Evolutionary conservation across 495 filamentous ascomycete genomes (phyloP), one percentile per base, ranked within the genome.

Genomic region (Collariella sp.): DNA sequence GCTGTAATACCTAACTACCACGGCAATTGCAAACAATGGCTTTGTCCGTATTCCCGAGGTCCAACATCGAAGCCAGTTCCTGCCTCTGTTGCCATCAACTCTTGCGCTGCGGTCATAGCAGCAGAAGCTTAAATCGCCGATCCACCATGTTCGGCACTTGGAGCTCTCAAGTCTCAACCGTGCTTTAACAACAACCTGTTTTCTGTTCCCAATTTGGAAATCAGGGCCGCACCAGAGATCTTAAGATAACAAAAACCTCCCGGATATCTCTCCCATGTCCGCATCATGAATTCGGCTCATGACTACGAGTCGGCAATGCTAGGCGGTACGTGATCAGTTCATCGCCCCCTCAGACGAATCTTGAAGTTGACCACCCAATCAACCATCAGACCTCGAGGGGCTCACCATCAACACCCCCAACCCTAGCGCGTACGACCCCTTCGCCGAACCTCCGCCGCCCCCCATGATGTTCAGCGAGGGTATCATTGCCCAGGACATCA

Each of bases 401-500:
- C 55, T 60, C 33, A 53, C 51, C 49, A 61, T 64, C 60, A 55
- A 57, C 61, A 56, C 54, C 34, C 60, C 56, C 60, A 57, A 68
- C 62, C 39, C 45, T 2, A 16, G 52, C 16, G 35, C n/a, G 35
- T 36, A 39, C 20, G 33, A 45, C 22, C 2, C 26, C 33, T 40
- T 20, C 22, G 46, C 55, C 11, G 50, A 52, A 49, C 45, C 59
- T 1, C 62, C 66, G 4, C 63, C 61, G 22, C 61, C 65, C 40
- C 74, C 66, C 42, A 70, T 56, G 50, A 67, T 72, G 20, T 67
- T 63, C 23, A 74, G 70, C 49, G 68, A 70, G 47, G 75, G 77
- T 44, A 72, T 82, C 16, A 70, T 78, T 61, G 77, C 82, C 57
- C 75, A 74, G 55, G 86, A 95, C 72, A 89, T 95, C 63, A 95